Percentiles rank a stretch among this genome's conserved stretches.
These are phyloP conservation scores for Picea sitchensis DNA, from an alignment of 75 land plant genomes.

Conservation along the genomic window DNA sequence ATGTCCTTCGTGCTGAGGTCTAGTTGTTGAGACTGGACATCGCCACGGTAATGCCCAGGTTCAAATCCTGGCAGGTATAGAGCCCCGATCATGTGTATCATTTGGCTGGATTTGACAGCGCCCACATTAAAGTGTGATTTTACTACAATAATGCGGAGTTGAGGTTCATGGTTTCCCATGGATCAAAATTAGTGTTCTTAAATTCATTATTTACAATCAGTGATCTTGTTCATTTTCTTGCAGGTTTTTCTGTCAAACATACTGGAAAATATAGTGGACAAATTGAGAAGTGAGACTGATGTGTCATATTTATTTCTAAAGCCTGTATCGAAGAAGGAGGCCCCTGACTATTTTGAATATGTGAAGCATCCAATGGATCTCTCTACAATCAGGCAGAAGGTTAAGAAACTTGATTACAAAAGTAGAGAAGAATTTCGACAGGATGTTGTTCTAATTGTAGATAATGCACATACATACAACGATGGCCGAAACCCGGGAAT, in stretches of 20 bases:
- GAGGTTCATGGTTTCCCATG: no score
- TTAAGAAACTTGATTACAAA: conserved; percentile 73
- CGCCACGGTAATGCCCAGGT: no score
- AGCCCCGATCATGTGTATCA: no score
- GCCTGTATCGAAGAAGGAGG: conserved; percentile 95
- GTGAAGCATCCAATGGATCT: conserved; percentile 90
- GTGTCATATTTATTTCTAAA: conserved; percentile 75
- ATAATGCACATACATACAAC: conserved; percentile 89
- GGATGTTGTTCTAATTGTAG: conserved; percentile 80
- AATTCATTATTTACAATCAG: no score
- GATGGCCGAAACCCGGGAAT: conserved; percentile 86
- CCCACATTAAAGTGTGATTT: no score
- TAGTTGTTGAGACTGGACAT: no score
- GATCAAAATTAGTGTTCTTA: no score
- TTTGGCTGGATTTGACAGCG: no score
- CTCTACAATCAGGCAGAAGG: conserved; percentile 76
- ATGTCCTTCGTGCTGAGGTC: no score
- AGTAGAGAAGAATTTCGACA: conserved; percentile 64
- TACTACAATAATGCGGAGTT: no score
- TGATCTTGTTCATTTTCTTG: not conserved
- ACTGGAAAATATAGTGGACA: conserved; percentile 73
- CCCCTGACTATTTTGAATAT: conserved; percentile 80
- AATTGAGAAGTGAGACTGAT: conserved; percentile 38
- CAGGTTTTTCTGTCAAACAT: conserved; percentile 85
- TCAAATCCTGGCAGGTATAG: no score